Evolutionary conservation across 2,329 filamentous ascomycete species (phyloP).

Genomic region (Corynespora cassiicola): DNA sequence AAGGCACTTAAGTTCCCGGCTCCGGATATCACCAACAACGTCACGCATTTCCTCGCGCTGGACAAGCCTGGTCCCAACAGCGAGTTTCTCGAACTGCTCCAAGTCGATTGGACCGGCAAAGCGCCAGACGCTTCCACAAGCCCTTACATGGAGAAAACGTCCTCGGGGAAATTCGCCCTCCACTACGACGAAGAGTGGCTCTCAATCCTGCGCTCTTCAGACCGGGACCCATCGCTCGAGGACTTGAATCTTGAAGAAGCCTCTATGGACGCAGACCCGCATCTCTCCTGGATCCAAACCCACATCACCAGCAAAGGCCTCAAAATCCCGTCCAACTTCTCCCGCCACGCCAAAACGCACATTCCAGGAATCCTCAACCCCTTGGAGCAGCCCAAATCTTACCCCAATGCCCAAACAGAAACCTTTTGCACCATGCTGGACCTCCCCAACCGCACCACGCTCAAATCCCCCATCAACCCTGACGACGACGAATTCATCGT

Average conservation of each 20-base stretch:
- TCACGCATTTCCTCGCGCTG: conserved; percentile 10
- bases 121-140: conserved; percentile 4
- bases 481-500: too few relatives aligned
- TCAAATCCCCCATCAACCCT: conserved; percentile 6
- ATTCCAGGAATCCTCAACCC: conserved; percentile 4
- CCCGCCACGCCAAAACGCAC: conserved; percentile 5
- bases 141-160: conserved; percentile 9
- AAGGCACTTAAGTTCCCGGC: conserved; percentile 2
- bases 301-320: conserved; percentile 9
- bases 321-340: conserved; percentile 8
- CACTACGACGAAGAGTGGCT: conserved; percentile 12
- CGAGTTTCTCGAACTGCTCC: conserved; percentile 9
- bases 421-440: conserved; percentile 6
- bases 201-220: conserved; percentile 8
- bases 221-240: conserved; percentile 1
- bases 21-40: conserved; percentile 7
- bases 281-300: conserved; percentile 6
- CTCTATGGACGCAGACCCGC: conserved; percentile 4
- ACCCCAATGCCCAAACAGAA: conserved; percentile 8
- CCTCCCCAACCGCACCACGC: too few relatives aligned
- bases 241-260: not conserved
- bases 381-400: conserved; percentile 5
- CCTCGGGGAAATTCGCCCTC: conserved; percentile 6
- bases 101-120: conserved; percentile 4
- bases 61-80: conserved; percentile 9